Conservation (phyloP, 371 early-diverging fungal genomes). For the Dinochytrium kinnereticum region DNA sequence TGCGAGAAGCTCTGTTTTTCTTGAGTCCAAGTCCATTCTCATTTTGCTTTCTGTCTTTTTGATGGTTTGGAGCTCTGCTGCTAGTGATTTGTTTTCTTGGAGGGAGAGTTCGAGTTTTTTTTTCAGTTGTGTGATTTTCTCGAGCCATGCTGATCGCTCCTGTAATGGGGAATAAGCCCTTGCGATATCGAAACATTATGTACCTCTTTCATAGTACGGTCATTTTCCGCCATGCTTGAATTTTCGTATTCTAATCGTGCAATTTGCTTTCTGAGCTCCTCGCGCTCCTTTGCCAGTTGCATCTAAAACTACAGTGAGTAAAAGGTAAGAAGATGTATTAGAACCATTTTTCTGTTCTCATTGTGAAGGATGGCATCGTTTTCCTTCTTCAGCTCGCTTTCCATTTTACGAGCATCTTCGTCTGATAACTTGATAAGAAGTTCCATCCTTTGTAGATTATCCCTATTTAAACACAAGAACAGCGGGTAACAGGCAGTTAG, state of each 20-base stretch:
- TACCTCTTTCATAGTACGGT: neutral
- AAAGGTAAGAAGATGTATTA: too few species aligned
- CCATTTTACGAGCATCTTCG: too few species aligned
- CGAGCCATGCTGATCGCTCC: neutral
- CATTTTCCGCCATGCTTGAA: neutral
- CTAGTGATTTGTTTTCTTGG: neutral
- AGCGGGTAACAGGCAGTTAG: too few species aligned
- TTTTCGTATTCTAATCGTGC: neutral
- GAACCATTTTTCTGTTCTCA: too few species aligned
- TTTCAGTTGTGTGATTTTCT: neutral
- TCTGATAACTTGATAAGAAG: too few species aligned
- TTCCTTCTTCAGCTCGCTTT: too few species aligned
- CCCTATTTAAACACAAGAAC: too few species aligned
- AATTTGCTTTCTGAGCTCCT: neutral
- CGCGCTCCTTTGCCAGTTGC: too few species aligned
- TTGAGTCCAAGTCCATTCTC: neutral
- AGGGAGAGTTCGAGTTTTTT: neutral
- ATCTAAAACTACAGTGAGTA: too few species aligned
- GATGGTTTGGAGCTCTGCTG: neutral
- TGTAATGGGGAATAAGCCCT: neutral
- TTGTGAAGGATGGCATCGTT: too few species aligned
- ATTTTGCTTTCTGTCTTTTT: neutral
- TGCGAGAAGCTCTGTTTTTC: neutral
- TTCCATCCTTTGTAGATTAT: too few species aligned
- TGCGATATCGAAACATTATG: neutral